A percentile compares a stretch with the other conserved stretches of the same genome.
Conservation (phyloP, 2,329 filamentous ascomycete species). For the Cladosporium sp. region DNA sequence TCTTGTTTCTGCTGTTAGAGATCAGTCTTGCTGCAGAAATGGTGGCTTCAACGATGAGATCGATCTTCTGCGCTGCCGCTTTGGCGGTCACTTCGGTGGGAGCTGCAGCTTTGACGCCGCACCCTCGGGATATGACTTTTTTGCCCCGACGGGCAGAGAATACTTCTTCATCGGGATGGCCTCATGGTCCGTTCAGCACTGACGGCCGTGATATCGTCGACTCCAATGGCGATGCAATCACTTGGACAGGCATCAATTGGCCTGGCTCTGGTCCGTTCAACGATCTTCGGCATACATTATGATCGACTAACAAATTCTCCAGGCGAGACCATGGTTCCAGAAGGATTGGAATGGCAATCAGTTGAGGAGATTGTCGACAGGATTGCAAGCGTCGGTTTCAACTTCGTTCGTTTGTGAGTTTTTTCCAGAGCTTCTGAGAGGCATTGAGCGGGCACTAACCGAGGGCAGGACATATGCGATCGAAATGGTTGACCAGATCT, state of each 20-base stretch:
- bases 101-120: constrained; percentile 4
- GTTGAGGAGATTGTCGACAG: constrained; percentile 27
- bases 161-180: constrained; percentile 16
- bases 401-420: constrained; percentile 30
- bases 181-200: constrained; percentile 34
- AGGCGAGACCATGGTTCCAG: constrained; percentile 32
- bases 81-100: background rate
- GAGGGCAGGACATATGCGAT: constrained; percentile 36
- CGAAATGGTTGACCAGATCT: constrained; percentile 40
- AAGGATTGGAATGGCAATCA: constrained; percentile 31
- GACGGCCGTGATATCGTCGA: constrained; percentile 24
- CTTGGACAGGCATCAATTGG: constrained; percentile 32
- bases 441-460: background rate
- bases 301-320: background rate
- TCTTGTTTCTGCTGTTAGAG: background rate
- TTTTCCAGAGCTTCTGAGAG: background rate
- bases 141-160: background rate
- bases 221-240: constrained; percentile 22
- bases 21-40: background rate
- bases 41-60: background rate
- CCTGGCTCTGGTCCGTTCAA: constrained; percentile 21
- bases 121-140: constrained; percentile 9
- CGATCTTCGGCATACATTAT: too few relatives aligned
- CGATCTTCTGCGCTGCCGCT: constrained; percentile 4
- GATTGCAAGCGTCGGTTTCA: constrained; percentile 31